These are phyloP conservation scores for Rosa persica DNA, from an alignment of 306 rosid genomes.

Conservation along the genomic window DNA sequence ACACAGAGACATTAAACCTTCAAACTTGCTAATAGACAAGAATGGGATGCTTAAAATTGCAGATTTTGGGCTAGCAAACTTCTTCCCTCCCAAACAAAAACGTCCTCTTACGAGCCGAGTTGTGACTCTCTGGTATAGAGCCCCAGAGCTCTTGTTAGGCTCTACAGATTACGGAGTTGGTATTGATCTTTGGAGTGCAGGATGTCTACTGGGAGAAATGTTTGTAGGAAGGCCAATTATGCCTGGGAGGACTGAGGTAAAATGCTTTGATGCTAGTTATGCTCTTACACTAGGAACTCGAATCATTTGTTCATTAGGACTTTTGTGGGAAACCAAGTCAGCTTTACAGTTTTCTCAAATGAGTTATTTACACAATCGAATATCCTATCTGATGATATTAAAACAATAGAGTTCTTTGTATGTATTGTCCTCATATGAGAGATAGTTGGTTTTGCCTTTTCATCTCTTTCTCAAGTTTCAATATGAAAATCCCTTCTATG, in stretches of 20 bases:
- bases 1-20: slow-evolving; percentile 70
- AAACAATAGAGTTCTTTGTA: not conserved
- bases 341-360: not conserved
- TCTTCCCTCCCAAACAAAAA: slow-evolving; percentile 38
- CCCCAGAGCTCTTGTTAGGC: slow-evolving; percentile 84
- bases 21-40: slow-evolving; percentile 72
- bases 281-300: not conserved
- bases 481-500: not conserved
- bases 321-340: not conserved
- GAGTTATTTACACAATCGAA: not conserved
- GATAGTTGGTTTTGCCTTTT: not conserved
- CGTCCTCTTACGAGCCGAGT: slow-evolving; percentile 63
- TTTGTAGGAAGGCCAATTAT: slow-evolving; percentile 61
- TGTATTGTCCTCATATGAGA: not conserved
- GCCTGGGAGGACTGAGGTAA: slow-evolving; percentile 84
- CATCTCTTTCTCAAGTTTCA: not conserved
- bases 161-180: slow-evolving; percentile 69
- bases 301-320: not conserved
- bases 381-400: not conserved
- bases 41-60: slow-evolving; percentile 68
- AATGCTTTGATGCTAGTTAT: slow-evolving; percentile 13
- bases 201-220: slow-evolving; percentile 76
- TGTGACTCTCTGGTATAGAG: slow-evolving; percentile 91
- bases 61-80: slow-evolving; percentile 81
- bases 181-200: slow-evolving; percentile 91